Percentiles rank a stretch among this genome's conserved stretches.
phyloP scores from a whole-genome alignment of 805 yeast genomes.

The Candida ortonii region DNA sequence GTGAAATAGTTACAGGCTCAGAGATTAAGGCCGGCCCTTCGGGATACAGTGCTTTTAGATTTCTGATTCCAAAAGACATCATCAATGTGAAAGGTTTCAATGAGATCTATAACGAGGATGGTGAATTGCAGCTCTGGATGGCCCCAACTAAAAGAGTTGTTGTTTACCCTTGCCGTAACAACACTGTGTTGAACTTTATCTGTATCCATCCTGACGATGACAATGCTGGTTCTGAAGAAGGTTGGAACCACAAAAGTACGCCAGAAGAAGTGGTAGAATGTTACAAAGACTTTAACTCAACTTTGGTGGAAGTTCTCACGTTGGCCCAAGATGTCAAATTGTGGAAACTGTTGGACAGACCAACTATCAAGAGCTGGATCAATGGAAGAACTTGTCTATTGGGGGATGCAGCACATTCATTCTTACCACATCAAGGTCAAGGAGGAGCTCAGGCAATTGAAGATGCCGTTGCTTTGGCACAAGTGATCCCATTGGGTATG shows the following conservation, averaged over 20 bases:
- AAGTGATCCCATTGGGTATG: conserved; percentile 49
- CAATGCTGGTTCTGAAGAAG: conserved; percentile 10
- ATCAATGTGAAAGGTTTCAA: conserved; percentile 1
- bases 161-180: conserved; percentile 9
- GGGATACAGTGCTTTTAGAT: conserved; percentile 9
- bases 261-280: conserved; percentile 15
- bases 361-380: conserved; percentile 22
- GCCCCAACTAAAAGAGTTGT: conserved; percentile 3
- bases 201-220: conserved; percentile 7
- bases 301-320: conserved; percentile 19
- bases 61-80: conserved; percentile 8
- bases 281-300: conserved; percentile 18
- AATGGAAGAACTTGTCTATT: conserved; percentile 30
- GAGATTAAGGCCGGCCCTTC: conserved; percentile 9
- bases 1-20: conserved; percentile 3
- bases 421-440: conserved; percentile 23
- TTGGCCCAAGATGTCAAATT: conserved; percentile 27
- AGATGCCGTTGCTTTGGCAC: conserved; percentile 24
- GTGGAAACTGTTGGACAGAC: conserved; percentile 27
- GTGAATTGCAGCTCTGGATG: conserved; percentile 8
- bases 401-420: conserved; percentile 38
- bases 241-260: conserved; percentile 24
- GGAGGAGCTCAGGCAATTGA: conserved; percentile 20
- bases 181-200: conserved; percentile 7
- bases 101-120: conserved; percentile 1